Percentiles rank a stretch among this genome's conserved stretches.
Conservation (phyloP, 2,329 filamentous ascomycete species). For the Trematosphaeria pertusa region DNA sequence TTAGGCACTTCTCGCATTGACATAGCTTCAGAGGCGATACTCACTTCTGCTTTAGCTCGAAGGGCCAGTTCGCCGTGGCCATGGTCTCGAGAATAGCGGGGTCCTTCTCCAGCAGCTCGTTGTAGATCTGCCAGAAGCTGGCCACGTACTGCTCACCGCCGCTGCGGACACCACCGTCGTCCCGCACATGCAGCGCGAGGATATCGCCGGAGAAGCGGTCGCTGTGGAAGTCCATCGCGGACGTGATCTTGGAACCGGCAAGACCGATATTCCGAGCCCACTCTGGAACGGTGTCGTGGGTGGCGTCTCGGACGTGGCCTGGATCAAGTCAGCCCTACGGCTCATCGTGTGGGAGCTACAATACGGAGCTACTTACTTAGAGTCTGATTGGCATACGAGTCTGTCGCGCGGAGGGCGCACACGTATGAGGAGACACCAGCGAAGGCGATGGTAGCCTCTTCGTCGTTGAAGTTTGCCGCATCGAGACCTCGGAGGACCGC, state of each 20-base stretch:
- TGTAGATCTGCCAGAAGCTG: conserved; percentile 46
- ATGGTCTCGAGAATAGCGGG: conserved; percentile 45
- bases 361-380: conserved; percentile 28
- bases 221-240: conserved; percentile 47
- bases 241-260: conserved; percentile 46
- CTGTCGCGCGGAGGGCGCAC: conserved; percentile 40
- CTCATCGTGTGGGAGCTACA: too few species aligned
- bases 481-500: conserved; percentile 43
- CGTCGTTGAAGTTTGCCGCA: conserved; percentile 42
- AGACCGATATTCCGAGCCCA: conserved; percentile 45
- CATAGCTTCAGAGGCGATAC: conserved; percentile 8
- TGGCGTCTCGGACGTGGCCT: conserved; percentile 47
- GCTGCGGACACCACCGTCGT: conserved; percentile 36
- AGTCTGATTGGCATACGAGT: conserved; percentile 48
- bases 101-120: conserved; percentile 40
- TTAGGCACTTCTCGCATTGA: too few species aligned
- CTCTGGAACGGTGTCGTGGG: conserved; percentile 37
- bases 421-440: conserved; percentile 42
- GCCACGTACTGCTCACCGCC: conserved; percentile 44
- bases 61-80: conserved; percentile 44
- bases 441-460: conserved; percentile 47
- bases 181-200: conserved; percentile 42
- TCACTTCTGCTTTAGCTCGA: conserved; percentile 48
- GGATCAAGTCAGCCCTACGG: background rate
- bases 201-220: conserved; percentile 48